Base-by-base conservation (phyloP, 306 rosid species). In the Datisca glomerata region DNA sequence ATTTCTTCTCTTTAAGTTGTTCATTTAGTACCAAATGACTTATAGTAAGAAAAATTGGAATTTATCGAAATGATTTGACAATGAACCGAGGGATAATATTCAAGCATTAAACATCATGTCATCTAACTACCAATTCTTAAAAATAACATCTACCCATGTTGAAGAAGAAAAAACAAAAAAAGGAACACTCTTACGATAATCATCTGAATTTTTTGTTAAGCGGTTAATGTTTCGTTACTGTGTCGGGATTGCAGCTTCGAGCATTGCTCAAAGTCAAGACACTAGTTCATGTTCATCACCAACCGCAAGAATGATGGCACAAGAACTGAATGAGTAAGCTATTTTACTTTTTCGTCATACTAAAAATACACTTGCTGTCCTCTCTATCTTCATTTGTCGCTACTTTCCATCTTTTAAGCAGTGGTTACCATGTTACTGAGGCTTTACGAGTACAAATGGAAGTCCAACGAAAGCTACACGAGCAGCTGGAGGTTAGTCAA, bases 381-480 rank as follows among this genome's bases (percentile, higher is more conserved):
- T 31, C 36, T 31, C 0, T 18, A 21, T 53, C 40, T 34, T 48
- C 43, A 2, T 2, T 23, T 21, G 43, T 51, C 15, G n/a, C 36
- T 22, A 49, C 21, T 21, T 35, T 59, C 41, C 46, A 1, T 50
- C 14, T 38, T 43, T 32, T 18, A 43, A 53, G 45, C 64, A 69
- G 81, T 32, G 70, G 81, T 38, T 65, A 53, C 57, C 76, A 74
- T 46, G 73, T 74, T 22, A 69, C 81, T 4, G 81, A 74, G 81
- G 81, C 81, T 21, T 49, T 74, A 56, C 60, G 76, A 25, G 67
- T 65, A 13, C 81, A 74, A 61, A 74, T 74, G 81, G 81, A 74
- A 60, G 81, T 74, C 51, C 81, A 74, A 46, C 43, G 70, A 55
- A 69, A 70, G 60, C 58, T 74, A 53, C 81, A 74, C 55, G 81